Base-by-base conservation (phyloP, 495 filamentous ascomycete species). In the Bathelium albidoporum region DNA sequence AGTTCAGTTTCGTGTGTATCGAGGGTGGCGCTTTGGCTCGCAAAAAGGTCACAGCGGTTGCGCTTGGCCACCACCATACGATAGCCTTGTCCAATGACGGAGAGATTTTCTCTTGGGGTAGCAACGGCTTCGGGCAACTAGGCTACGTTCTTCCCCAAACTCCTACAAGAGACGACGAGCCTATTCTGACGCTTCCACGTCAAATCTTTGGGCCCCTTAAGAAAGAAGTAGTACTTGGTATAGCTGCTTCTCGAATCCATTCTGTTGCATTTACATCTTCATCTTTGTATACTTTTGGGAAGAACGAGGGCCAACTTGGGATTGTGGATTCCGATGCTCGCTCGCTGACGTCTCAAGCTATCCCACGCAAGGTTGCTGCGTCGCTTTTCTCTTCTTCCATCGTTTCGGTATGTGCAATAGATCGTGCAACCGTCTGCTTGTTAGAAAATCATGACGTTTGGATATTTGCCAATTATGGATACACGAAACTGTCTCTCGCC, bases 261-360 rank as follows among this genome's bases (percentile, higher is more conserved):
- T 96, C 91, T 0, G 91, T 94, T 10, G 90, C 89, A 2, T 88
- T 94, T 69, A 97, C 89, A 3, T 78, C 79, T 1, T 81, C 84
- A 1, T 90, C 91, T 26, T 77, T 98, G 4, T 98, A 88, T 71
- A 95, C 90, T 3, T 98, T 95, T 79, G 94, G 94, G 22, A 96
- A 94, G 73, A 98, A 97, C 67, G 85, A 95, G 66, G 94, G 94
- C 26, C 94, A 98, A 68, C 82, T 98, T 55, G 95, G 94, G 2
- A 78, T 98, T 49, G 88, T 97, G 70, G 95, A 96, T 71, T 92
- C 94, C 14, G 93, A 97, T 74, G 91, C 95, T 43, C 85, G 90
- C 22, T 95, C 91, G 0, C 83, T 96, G 18, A 89, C 92, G 63
- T 76, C 84, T 20, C 94, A 98, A 72, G 80, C 80, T 14, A 87